Evolutionary conservation across 208 protist genomes (phyloP), one percentile per base, ranked within the genome.

Genomic region (Acanthamoeba sp.): DNA sequence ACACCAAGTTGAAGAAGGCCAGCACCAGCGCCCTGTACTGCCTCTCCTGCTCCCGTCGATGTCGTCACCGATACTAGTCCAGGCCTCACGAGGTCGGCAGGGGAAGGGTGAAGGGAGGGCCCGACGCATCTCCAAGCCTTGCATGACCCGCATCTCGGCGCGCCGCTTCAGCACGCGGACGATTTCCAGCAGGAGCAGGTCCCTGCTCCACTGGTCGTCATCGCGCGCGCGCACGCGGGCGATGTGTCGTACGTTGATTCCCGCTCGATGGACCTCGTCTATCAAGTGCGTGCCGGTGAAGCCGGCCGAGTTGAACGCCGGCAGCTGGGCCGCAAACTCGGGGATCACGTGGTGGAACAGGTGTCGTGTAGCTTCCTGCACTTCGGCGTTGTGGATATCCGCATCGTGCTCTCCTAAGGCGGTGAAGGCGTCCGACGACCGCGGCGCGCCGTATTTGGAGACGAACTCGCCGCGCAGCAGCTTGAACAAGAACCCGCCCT

Each of bases 381-480:
- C 62, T 40, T 94, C 91, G 16, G 45, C 48, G 50, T 94, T 85
- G 71, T 94, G 91, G 18, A 87, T 85, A 16, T 94, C 71, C 7
- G 91, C 91, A 32, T 94, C 71, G 71, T 94, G 91, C 50, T 85
- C 71, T 7, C 91, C 91, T 22, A 80, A 94, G 50, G 48, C 71
- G n/a, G 91, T 94, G 52, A 94, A 94, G 20, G 91, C 91, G 55
- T 94, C 91, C 6, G 40, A 64, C 5, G 50, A 73, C 32, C 84
- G 73, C n/a, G 62, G 91, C 16, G 36, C 22, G 22, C 38, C 40
- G 50, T 94, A 85, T 40, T 80, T 87, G 12, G 62, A 71, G 1
- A 94, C 91, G 48, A 87, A 94, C 71, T 94, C 91, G 40, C 69
- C 62, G 2, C 91, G 91, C 42, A 94, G 71, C 6, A 94, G 71